A percentile compares a stretch with the other conserved stretches of the same genome.
These are phyloP conservation scores for Xylaria polymorpha DNA, from an alignment of 2,329 filamentous ascomycete genomes.

Conservation along the genomic window DNA sequence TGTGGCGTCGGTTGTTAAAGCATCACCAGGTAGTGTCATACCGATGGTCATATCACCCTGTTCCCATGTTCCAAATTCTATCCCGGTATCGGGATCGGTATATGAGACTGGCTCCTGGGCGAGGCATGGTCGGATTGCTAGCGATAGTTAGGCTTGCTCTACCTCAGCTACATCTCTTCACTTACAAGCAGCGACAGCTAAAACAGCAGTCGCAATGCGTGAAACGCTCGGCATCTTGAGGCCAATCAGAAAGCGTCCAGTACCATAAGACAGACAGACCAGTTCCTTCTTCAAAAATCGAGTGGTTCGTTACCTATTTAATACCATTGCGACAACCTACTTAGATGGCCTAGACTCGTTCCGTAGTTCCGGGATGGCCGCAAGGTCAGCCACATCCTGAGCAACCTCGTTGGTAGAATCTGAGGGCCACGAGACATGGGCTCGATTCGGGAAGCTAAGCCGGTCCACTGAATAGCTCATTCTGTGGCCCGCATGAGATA, in stretches of 20 bases:
- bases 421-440: constrained; percentile 37
- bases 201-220: constrained; percentile 47
- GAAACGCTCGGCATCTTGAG: constrained; percentile 49
- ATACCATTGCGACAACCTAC: constrained; percentile 38
- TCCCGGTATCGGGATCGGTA: constrained; percentile 48
- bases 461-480: constrained; percentile 39
- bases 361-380: constrained; percentile 46
- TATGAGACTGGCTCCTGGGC: constrained; percentile 47
- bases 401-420: constrained; percentile 25
- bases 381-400: constrained; percentile 41
- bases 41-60: constrained; percentile 47
- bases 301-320: constrained; percentile 43
- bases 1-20: constrained; percentile 47
- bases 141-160: constrained; percentile 35
- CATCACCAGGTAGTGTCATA: constrained; percentile 48
- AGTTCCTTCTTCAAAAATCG: constrained; percentile 25
- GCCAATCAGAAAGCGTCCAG: constrained; percentile 43
- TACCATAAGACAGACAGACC: constrained; percentile 41
- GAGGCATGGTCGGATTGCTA: constrained; percentile 46
- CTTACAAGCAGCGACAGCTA: constrained; percentile 49
- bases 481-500: constrained; percentile 43
- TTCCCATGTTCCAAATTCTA: constrained; percentile 49
- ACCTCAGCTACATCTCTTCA: constrained; percentile 3
- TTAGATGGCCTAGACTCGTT: constrained; percentile 38
- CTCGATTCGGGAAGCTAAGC: constrained; percentile 44